These are phyloP conservation scores for Aspergillus campestris DNA, from an alignment of 495 filamentous ascomycete species.

Conservation along the genomic window DNA sequence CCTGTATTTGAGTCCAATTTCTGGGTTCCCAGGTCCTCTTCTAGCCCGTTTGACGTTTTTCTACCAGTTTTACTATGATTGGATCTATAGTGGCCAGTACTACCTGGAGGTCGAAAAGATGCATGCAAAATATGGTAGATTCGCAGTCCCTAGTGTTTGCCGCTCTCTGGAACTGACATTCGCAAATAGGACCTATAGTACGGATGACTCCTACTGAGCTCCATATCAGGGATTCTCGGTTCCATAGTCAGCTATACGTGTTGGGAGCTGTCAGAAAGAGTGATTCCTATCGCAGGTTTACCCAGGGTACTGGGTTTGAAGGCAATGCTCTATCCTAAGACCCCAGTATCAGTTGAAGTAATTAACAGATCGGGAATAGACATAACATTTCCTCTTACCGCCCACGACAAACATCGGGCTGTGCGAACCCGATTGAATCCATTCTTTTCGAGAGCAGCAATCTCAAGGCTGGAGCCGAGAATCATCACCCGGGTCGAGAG, in stretches of 20 bases:
- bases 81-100: slow-evolving; percentile 31
- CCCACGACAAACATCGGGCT: not conserved
- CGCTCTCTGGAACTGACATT: too few species aligned
- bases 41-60: slow-evolving; percentile 18
- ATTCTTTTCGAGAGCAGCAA: not conserved
- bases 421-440: not conserved
- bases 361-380: not conserved
- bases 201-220: slow-evolving; percentile 24
- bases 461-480: not conserved
- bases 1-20: slow-evolving; percentile 2
- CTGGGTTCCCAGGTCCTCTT: slow-evolving; percentile 4
- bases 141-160: too few species aligned
- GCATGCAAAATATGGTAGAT: slow-evolving; percentile 28
- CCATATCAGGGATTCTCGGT: slow-evolving; percentile 23
- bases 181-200: slow-evolving; percentile 19
- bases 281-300: slow-evolving; percentile 1
- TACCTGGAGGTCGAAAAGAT: slow-evolving; percentile 28
- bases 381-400: not conserved
- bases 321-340: not conserved
- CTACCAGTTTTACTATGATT: slow-evolving; percentile 41
- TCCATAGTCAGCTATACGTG: slow-evolving; percentile 19
- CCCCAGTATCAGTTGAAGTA: too few species aligned
- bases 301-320: slow-evolving; percentile 5
- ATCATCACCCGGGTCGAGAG: not conserved
- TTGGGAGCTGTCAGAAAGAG: slow-evolving; percentile 3